phyloP scores from a whole-genome alignment of 352 stramenopile species.

The Globisporangium cylindrosporum region DNA sequence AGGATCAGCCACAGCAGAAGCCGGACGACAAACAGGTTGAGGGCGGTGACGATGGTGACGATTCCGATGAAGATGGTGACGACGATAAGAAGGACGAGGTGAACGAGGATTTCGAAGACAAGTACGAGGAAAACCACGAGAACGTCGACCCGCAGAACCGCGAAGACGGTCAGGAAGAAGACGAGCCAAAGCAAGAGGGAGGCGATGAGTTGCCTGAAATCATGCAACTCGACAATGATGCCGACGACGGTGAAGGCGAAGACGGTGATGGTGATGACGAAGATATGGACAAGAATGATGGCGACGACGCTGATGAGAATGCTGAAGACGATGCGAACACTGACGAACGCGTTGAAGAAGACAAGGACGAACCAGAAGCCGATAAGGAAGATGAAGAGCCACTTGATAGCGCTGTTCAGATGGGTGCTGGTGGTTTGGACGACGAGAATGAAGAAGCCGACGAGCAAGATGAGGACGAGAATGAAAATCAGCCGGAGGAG shows the following conservation, averaged over 20 bases:
- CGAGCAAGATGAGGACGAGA: slow-evolving; percentile 61
- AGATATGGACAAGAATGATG: slow-evolving; percentile 55
- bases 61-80: slow-evolving; percentile 32
- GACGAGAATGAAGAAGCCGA: slow-evolving; percentile 70
- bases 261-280: slow-evolving; percentile 40
- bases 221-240: slow-evolving; percentile 81
- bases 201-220: slow-evolving; percentile 78
- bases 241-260: slow-evolving; percentile 33
- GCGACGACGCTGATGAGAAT: slow-evolving; percentile 27
- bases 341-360: slow-evolving; percentile 36
- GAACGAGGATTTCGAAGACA: slow-evolving; percentile 89
- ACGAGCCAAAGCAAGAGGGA: slow-evolving; percentile 53
- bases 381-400: slow-evolving; percentile 71
- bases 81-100: slow-evolving; percentile 83
- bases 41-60: slow-evolving; percentile 34
- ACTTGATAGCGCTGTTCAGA: slow-evolving; percentile 62
- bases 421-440: slow-evolving; percentile 68
- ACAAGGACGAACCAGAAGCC: slow-evolving; percentile 57
- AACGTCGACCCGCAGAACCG: slow-evolving; percentile 54
- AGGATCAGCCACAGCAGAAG: slow-evolving; percentile 34
- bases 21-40: slow-evolving; percentile 48
- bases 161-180: slow-evolving; percentile 46
- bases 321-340: slow-evolving; percentile 37
- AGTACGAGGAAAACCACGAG: slow-evolving; percentile 78
- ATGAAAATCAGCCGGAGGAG: slow-evolving; percentile 49